Evolutionary conservation across 768 basidiomycete species (phyloP).

Genomic region (Pilatotrama ljubarskyi): DNA sequence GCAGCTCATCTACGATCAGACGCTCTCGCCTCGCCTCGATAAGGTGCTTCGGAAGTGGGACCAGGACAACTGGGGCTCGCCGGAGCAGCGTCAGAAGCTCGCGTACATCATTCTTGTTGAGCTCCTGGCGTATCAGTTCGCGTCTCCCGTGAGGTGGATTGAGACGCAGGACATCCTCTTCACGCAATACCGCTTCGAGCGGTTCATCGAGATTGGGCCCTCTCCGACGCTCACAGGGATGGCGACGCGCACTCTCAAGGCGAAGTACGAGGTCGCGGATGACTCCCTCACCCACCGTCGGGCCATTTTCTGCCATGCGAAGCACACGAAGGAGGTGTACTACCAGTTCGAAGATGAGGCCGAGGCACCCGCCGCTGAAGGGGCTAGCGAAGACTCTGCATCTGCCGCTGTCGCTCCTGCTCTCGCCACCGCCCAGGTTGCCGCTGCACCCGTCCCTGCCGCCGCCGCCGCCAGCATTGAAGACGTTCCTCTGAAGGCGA

Average conservation of each 20-base stretch:
- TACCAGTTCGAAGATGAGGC: constrained; percentile 94
- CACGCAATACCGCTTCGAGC: constrained; percentile 81
- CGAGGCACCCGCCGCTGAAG: constrained; percentile 43
- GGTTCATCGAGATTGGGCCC: constrained; percentile 94
- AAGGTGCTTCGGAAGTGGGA: constrained; percentile 96
- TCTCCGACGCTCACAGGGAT: constrained; percentile 96
- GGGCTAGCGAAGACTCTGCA: constrained; percentile 35
- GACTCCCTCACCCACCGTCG: constrained; percentile 80
- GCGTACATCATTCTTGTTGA: constrained; percentile 97
- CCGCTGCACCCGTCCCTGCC: constrained; percentile 50
- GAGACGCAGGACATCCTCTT: constrained; percentile 97
- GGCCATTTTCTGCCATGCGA: constrained; percentile 87
- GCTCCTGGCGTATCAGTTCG: constrained; percentile 96
- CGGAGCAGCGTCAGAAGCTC: constrained; percentile 85
- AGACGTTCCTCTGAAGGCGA: constrained; percentile 88
- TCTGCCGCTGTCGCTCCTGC: constrained; percentile 41
- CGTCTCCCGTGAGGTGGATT: constrained; percentile 98
- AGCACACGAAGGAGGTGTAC: constrained; percentile 96
- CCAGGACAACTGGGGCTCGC: constrained; percentile 79
- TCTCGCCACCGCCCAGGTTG: constrained; percentile 42
- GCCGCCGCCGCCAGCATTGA: constrained; percentile 76
- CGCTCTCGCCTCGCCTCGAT: constrained; percentile 90
- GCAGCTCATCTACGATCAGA: constrained; percentile 95
- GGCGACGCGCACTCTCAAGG: constrained; percentile 87
- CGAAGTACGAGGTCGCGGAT: constrained; percentile 90